phyloP scores from a whole-genome alignment of 2,329 filamentous ascomycete species.

The Westerdykella aurantiaca region DNA sequence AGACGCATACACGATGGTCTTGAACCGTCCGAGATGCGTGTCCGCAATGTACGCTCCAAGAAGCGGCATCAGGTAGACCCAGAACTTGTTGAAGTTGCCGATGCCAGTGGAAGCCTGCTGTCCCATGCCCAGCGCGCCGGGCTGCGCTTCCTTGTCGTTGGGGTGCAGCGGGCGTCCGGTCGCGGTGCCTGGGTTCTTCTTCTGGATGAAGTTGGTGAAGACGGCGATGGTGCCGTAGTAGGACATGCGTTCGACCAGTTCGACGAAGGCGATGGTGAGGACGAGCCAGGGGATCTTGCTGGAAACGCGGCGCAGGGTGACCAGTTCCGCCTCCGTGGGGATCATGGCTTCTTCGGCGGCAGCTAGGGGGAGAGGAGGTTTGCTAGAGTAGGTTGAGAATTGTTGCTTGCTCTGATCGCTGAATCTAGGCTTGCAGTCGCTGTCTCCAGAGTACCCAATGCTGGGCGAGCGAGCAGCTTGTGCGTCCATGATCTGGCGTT shows the following conservation, averaged over 20 bases:
- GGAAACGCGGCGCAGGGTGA: conserved; percentile 32
- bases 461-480: too few relatives aligned
- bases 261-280: conserved; percentile 34
- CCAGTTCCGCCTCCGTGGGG: conserved; percentile 33
- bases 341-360: conserved; percentile 1
- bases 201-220: conserved; percentile 37
- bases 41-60: conserved; percentile 55
- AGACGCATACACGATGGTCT: conserved; percentile 53
- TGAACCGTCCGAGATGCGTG: conserved; percentile 56
- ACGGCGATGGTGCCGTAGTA: conserved; percentile 36
- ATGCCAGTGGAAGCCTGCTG: conserved; percentile 49
- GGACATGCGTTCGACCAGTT: conserved; percentile 36
- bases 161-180: conserved; percentile 25
- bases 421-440: too few relatives aligned
- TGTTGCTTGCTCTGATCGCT: too few relatives aligned
- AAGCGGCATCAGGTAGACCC: conserved; percentile 55
- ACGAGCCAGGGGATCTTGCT: conserved; percentile 31
- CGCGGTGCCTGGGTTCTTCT: conserved; percentile 19
- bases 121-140: conserved; percentile 52
- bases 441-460: too few relatives aligned
- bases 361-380: too few relatives aligned
- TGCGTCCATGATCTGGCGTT: too few relatives aligned
- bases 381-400: too few relatives aligned
- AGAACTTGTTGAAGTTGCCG: conserved; percentile 52
- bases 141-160: conserved; percentile 24